Percentiles rank a stretch among this genome's conserved stretches.
Conservation (phyloP, 805 yeast species). For the Kazachstania africana region DNA sequence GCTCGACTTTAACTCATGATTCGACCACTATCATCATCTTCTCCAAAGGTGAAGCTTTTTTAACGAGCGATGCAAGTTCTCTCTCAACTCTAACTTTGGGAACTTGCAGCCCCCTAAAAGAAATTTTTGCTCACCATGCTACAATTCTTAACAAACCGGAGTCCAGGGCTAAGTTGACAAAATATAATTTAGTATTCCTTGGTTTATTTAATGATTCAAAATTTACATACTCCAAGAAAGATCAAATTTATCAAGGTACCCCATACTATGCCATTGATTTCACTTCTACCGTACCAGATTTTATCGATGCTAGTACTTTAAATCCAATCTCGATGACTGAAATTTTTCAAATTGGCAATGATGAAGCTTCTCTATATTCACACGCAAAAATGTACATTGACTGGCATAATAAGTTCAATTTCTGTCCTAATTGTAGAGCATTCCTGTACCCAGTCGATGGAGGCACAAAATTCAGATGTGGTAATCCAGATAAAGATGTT, state of each 20-base stretch:
- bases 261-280: conserved; percentile 59
- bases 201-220: conserved; percentile 7
- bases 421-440: conserved; percentile 82
- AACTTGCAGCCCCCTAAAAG: neutral
- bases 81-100: neutral
- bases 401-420: conserved; percentile 65
- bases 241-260: conserved; percentile 40
- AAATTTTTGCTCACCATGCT: neutral
- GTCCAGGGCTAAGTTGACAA: conserved; percentile 8
- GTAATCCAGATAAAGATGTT: conserved; percentile 12
- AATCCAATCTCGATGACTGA: conserved; percentile 3
- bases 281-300: too few relatives aligned
- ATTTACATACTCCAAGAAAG: conserved; percentile 23
- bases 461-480: conserved; percentile 51
- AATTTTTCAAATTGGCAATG: conserved; percentile 14
- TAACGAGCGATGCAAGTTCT: too few relatives aligned
- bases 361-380: conserved; percentile 58
- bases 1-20: conserved; percentile 32
- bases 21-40: conserved; percentile 31
- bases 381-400: conserved; percentile 78
- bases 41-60: conserved; percentile 23
- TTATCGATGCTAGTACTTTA: conserved; percentile 1
- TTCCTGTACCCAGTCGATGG: conserved; percentile 50
- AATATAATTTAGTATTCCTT: conserved; percentile 15
- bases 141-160: conserved; percentile 5